Conservation (phyloP, 352 stramenopile genomes). For the Globisporangium camurandrum region DNA sequence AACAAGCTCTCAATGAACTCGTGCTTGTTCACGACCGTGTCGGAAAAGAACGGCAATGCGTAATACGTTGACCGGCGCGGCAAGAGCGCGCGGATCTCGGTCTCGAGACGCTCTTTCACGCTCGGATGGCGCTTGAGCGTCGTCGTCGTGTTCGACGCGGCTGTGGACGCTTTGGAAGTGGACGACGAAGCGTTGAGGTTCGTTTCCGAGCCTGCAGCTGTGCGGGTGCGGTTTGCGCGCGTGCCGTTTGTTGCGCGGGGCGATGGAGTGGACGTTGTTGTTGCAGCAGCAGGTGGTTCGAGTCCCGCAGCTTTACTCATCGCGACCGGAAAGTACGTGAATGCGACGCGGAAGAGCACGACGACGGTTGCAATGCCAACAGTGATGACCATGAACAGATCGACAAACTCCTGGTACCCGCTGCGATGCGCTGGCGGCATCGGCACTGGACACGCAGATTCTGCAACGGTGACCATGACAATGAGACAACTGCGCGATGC, state of each 20-base stretch:
- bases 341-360: slow-evolving; percentile 60
- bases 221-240: slow-evolving; percentile 5
- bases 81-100: slow-evolving; percentile 45
- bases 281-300: background rate
- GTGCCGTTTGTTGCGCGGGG: background rate
- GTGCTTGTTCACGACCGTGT: slow-evolving; percentile 63
- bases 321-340: slow-evolving; percentile 31
- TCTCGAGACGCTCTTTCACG: slow-evolving; percentile 56
- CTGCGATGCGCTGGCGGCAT: background rate
- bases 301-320: background rate
- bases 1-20: slow-evolving; percentile 67
- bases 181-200: background rate
- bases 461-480: background rate
- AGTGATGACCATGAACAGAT: slow-evolving; percentile 60
- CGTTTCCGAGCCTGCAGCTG: background rate
- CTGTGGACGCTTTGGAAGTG: too few relatives aligned
- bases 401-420: slow-evolving; percentile 33
- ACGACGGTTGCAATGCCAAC: slow-evolving; percentile 53
- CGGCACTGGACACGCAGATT: background rate
- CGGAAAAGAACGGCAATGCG: slow-evolving; percentile 67
- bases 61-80: slow-evolving; percentile 69
- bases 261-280: background rate
- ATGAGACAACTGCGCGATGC: background rate
- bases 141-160: slow-evolving; percentile 2
- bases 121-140: slow-evolving; percentile 24